These are phyloP conservation scores for Rhizophagus clarus DNA, from an alignment of 192 early-diverging fungal genomes.

Conservation along the genomic window DNA sequence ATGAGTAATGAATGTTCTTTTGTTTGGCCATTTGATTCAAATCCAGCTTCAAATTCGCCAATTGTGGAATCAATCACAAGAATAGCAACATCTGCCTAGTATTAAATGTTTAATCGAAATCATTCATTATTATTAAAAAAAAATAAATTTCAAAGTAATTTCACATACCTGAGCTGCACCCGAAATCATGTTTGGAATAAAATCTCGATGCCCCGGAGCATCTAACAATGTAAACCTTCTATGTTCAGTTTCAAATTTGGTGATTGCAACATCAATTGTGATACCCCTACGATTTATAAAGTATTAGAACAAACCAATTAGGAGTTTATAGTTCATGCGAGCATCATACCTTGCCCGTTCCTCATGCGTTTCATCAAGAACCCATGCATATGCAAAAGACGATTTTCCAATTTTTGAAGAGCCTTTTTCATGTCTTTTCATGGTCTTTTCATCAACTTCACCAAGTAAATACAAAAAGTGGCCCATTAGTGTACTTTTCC, in stretches of 20 bases:
- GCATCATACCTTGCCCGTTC: constrained; percentile 68
- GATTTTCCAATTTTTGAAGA: constrained; percentile 93
- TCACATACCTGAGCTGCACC: constrained; percentile 76
- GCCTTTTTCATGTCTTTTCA: constrained; percentile 87
- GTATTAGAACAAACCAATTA: background rate
- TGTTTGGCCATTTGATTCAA: constrained; percentile 93
- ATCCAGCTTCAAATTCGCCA: constrained; percentile 95
- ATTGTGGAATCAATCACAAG: constrained; percentile 87
- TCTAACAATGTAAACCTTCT: constrained; percentile 88
- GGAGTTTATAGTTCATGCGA: too few relatives aligned
- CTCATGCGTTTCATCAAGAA: constrained; percentile 94
- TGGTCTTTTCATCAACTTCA: constrained; percentile 84
- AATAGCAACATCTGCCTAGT: constrained; percentile 86
- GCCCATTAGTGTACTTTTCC: constrained; percentile 97
- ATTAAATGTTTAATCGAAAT: background rate
- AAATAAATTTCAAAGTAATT: background rate
- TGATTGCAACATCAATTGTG: constrained; percentile 96
- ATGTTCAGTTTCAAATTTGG: constrained; percentile 79
- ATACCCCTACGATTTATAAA: constrained; percentile 66
- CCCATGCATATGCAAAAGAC: constrained; percentile 98
- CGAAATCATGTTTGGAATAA: constrained; percentile 99
- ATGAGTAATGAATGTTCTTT: constrained; percentile 93
- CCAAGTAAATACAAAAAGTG: constrained; percentile 89
- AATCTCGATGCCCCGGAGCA: constrained; percentile 97
- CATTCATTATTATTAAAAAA: constrained; percentile 8